Evolutionary conservation across 2,329 filamentous ascomycete species (phyloP).

Genomic region (Cordyceps farinosa): DNA sequence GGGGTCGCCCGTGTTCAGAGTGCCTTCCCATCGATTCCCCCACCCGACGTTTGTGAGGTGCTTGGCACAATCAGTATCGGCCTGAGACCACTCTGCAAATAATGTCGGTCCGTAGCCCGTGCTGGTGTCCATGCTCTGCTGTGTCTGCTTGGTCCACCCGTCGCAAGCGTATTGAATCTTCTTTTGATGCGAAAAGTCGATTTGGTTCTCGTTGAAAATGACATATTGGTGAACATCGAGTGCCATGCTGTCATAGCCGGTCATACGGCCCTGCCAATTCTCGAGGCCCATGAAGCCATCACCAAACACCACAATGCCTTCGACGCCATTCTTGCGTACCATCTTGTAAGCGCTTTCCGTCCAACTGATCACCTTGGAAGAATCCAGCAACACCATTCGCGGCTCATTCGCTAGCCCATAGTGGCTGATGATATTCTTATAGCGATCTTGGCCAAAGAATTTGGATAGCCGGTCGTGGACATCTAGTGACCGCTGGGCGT

Average conservation of each 20-base stretch:
- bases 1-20: slow-evolving; percentile 64
- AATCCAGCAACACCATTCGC: slow-evolving; percentile 71
- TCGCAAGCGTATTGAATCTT: slow-evolving; percentile 86
- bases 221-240: slow-evolving; percentile 99
- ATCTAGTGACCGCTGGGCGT: slow-evolving; percentile 77
- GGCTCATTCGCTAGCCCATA: slow-evolving; percentile 96
- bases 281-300: slow-evolving; percentile 90
- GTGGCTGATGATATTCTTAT: slow-evolving; percentile 86
- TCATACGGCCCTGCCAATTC: slow-evolving; percentile 85
- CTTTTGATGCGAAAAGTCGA: slow-evolving; percentile 73
- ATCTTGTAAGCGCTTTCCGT: slow-evolving; percentile 68
- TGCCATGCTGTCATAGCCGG: slow-evolving; percentile 66
- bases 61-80: slow-evolving; percentile 88
- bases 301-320: slow-evolving; percentile 74
- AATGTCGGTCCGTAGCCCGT: slow-evolving; percentile 90
- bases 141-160: slow-evolving; percentile 79
- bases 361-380: slow-evolving; percentile 71
- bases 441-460: slow-evolving; percentile 92
- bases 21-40: slow-evolving; percentile 90
- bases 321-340: slow-evolving; percentile 73
- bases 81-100: slow-evolving; percentile 96
- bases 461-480: slow-evolving; percentile 81
- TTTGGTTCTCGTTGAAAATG: slow-evolving; percentile 90
- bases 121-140: slow-evolving; percentile 64
- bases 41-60: slow-evolving; percentile 86